Evolutionary conservation across 2,329 filamentous ascomycete genomes (phyloP).

Genomic region (Trematosphaeria pertusa): DNA sequence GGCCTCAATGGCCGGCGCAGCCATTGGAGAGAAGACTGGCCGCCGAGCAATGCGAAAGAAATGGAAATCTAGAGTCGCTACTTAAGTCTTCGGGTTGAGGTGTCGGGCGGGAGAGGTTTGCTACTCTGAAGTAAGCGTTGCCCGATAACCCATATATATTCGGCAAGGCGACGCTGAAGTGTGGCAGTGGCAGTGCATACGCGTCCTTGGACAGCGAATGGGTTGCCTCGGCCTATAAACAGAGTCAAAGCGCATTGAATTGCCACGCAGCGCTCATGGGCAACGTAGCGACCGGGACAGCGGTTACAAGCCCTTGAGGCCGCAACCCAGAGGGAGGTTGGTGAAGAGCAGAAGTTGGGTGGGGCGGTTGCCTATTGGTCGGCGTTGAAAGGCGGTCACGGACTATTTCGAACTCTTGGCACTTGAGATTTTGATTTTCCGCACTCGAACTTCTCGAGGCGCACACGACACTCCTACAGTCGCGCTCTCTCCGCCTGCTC

Average conservation of each 20-base stretch:
- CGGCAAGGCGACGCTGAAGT: conserved; percentile 28
- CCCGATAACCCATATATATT: conserved; percentile 20
- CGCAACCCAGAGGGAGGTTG: no score
- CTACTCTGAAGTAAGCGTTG: neutral
- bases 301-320: no score
- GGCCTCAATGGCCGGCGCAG: conserved; percentile 69
- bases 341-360: conserved; percentile 20
- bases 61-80: conserved; percentile 15
- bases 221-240: conserved; percentile 18
- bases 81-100: conserved; percentile 18
- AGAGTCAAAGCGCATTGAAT: conserved; percentile 18
- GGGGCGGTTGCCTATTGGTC: conserved; percentile 1
- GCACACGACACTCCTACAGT: conserved; percentile 33
- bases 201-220: conserved; percentile 26
- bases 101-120: conserved; percentile 8
- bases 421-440: conserved; percentile 22
- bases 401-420: conserved; percentile 29
- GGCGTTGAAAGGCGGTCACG: conserved; percentile 8
- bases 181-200: conserved; percentile 41
- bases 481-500: conserved; percentile 20
- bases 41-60: conserved; percentile 13
- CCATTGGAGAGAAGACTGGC: conserved; percentile 30
- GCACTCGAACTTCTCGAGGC: conserved; percentile 28
- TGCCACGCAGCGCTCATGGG: conserved; percentile 21
- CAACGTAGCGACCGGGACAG: conserved; percentile 18